phyloP scores from a whole-genome alignment of 108 stramenopile genomes.

The Asterionellopsis glacialis region DNA sequence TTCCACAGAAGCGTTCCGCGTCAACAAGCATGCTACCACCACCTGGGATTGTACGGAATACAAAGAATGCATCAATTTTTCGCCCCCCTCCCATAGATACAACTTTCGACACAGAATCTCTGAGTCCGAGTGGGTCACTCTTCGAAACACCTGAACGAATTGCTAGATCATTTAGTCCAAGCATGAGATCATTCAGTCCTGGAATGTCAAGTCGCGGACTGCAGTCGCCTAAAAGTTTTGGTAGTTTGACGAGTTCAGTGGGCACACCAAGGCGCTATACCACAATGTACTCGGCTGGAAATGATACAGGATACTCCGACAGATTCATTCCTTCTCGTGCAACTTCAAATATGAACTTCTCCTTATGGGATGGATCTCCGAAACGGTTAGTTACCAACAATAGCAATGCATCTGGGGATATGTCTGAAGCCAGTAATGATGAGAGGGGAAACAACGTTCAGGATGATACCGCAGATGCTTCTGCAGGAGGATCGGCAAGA shows the following conservation, averaged over 20 bases:
- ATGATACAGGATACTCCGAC: slow-evolving; percentile 30
- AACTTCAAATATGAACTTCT: slow-evolving; percentile 48
- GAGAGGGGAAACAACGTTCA: slow-evolving; percentile 9
- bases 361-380: slow-evolving; percentile 27
- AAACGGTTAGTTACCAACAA: neutral
- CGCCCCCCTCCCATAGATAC: slow-evolving; percentile 37
- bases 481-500: neutral
- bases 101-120: neutral
- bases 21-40: slow-evolving; percentile 12
- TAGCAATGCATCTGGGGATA: slow-evolving; percentile 7
- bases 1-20: slow-evolving; percentile 7
- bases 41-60: slow-evolving; percentile 27
- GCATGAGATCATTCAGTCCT: neutral
- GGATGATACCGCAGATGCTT: slow-evolving; percentile 10
- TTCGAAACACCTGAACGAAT: neutral
- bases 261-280: too few species aligned
- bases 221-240: neutral
- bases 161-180: neutral
- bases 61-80: slow-evolving; percentile 25
- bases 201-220: neutral
- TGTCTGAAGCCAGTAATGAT: neutral
- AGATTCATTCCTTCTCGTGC: slow-evolving; percentile 80
- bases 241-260: neutral
- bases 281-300: slow-evolving; percentile 1
- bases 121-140: slow-evolving; percentile 9